Evolutionary conservation across 768 basidiomycete species (phyloP).

Genomic region (Phallus indusiatus): DNA sequence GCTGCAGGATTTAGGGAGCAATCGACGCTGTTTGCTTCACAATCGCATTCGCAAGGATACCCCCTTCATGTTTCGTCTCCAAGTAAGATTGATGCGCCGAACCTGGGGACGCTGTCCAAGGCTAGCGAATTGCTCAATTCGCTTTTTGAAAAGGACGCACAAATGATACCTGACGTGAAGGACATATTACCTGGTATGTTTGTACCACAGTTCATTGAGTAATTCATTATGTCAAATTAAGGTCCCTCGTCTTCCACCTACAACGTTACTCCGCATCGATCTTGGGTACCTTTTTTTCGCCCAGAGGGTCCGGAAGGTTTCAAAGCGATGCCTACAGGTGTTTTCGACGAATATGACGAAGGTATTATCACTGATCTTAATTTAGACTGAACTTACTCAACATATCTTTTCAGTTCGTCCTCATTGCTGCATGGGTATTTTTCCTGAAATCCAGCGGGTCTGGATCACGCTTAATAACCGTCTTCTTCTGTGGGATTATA

Average conservation of each 20-base stretch:
- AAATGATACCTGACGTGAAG: constrained; percentile 65
- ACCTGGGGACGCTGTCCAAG: constrained; percentile 52
- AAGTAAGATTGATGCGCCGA: constrained; percentile 25
- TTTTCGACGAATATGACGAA: constrained; percentile 10
- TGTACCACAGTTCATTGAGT: neutral
- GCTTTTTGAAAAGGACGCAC: constrained; percentile 61
- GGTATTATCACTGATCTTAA: neutral
- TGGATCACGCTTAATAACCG: constrained; percentile 96
- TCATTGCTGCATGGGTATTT: constrained; percentile 52
- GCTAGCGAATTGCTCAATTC: constrained; percentile 63
- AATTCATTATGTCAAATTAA: constrained; percentile 33
- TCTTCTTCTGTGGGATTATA: constrained; percentile 93
- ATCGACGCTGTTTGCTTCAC: neutral
- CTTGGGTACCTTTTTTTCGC: constrained; percentile 7
- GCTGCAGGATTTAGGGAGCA: neutral
- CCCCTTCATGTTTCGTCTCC: neutral
- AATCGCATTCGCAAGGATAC: neutral
- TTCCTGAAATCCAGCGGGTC: constrained; percentile 87
- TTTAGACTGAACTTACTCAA: neutral
- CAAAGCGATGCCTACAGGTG: constrained; percentile 8
- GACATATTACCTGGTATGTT: constrained; percentile 39
- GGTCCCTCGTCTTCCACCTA: constrained; percentile 68
- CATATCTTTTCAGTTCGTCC: neutral
- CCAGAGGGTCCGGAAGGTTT: constrained; percentile 9
- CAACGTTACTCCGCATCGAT: constrained; percentile 46